Conservation (phyloP, 352 stramenopile genomes). For the Elongisporangium senticosum region DNA sequence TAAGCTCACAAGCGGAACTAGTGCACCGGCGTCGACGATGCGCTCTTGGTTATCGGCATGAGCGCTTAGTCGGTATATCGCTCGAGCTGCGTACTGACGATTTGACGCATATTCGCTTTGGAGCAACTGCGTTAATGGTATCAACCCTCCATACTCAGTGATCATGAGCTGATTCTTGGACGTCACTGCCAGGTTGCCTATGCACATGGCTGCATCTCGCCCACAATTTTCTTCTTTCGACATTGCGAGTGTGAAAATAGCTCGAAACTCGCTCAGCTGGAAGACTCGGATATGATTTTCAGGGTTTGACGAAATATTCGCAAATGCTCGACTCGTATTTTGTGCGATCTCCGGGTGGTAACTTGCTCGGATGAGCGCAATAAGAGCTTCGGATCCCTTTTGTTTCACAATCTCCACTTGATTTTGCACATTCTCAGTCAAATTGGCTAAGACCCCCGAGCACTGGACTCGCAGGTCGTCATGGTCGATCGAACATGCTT, state of each 20-base stretch:
- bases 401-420: slow-evolving; percentile 86
- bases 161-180: slow-evolving; percentile 89
- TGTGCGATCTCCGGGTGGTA: slow-evolving; percentile 77
- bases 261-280: slow-evolving; percentile 62
- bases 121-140: slow-evolving; percentile 77
- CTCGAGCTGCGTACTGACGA: slow-evolving; percentile 77
- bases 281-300: slow-evolving; percentile 91
- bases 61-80: slow-evolving; percentile 88
- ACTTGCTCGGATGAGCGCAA: slow-evolving; percentile 51
- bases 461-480: slow-evolving; percentile 88
- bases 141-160: slow-evolving; percentile 79
- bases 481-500: slow-evolving; percentile 46
- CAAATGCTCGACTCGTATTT: slow-evolving; percentile 87
- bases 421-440: slow-evolving; percentile 91
- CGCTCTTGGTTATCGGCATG: slow-evolving; percentile 83
- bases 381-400: slow-evolving; percentile 55
- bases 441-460: slow-evolving; percentile 83
- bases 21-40: slow-evolving; percentile 79
- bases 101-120: slow-evolving; percentile 58
- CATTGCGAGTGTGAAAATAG: slow-evolving; percentile 67
- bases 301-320: slow-evolving; percentile 88
- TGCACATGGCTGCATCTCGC: slow-evolving; percentile 88
- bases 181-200: slow-evolving; percentile 92
- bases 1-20: slow-evolving; percentile 68
- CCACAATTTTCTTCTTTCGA: slow-evolving; percentile 83